Evolutionary conservation across 2,329 filamentous ascomycete species (phyloP), one percentile per base, ranked within the genome.

Genomic region (Pochonia chlamydosporia): DNA sequence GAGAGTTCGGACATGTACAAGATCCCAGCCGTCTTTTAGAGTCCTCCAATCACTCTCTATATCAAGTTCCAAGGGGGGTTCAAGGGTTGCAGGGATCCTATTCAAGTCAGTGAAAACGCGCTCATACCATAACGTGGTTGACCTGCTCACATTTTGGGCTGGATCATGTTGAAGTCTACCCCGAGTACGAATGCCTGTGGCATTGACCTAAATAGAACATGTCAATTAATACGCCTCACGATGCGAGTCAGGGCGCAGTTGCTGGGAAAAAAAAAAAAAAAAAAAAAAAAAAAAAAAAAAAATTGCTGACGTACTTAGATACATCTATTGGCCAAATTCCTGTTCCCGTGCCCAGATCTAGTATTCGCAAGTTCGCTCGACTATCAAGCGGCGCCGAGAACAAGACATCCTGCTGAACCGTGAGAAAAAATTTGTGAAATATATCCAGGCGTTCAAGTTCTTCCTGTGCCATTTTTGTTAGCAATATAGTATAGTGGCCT

Each of bases 1-100:
- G 24, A 88, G 81, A 74, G 86, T 82, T 46, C 85, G 82, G 62
- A 90, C 73, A 57, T 93, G 87, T 56, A 95, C 85, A 53, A 95
- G 64, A 65, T 95, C 88, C 71, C 82, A 90, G 1, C 81, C 66
- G 52, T 16, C 64, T 63, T 40, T 58, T 53, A 51, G 33, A 18
- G 24, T 43, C 18, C 52, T 43, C 87, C 88, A 93, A 9, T 49
- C 41, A 46, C 78, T 76, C 57, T 92, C 86, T 56, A 89, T 84
- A 63, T 92, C 87, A 63, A 81, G 76, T 28, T 33, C 11, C 42
- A 80, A 80, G 49, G 75, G 73, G 59, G 48, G 52, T n/a, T 47
- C 18, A 40, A 53, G 36, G 53, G 87, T 87, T 20, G 73, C 72
- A 1, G 84, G 84, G 36, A 86, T 85, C 52, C 85, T 89, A n/a